Evolutionary conservation across 352 stramenopile species (phyloP).

Genomic region (Phytophthora pseudosyringae): DNA sequence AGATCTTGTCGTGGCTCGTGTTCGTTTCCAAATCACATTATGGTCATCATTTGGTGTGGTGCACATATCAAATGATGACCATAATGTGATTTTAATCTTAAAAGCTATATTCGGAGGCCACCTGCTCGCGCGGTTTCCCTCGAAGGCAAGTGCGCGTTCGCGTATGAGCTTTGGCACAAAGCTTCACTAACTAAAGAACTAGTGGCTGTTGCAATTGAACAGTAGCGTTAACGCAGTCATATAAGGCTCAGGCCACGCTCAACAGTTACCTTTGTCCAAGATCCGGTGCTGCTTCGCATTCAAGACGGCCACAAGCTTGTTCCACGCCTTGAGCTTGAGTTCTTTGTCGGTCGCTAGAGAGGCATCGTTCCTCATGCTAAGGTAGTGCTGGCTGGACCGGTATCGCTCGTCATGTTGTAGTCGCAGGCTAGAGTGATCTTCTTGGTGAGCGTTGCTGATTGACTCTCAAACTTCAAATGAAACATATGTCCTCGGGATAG

Average conservation of each 20-base stretch:
- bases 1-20: too few relatives aligned
- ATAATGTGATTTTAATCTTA: too few relatives aligned
- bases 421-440: neutral
- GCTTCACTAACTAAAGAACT: too few relatives aligned
- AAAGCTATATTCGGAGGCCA: too few relatives aligned
- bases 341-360: slow-evolving; percentile 8
- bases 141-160: too few relatives aligned
- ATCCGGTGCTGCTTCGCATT: slow-evolving; percentile 1
- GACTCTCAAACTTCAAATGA: slow-evolving; percentile 1
- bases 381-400: neutral
- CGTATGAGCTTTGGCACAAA: too few relatives aligned
- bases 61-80: too few relatives aligned
- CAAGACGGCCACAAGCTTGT: neutral
- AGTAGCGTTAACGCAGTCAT: neutral
- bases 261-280: slow-evolving; percentile 12
- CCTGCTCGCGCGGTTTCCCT: too few relatives aligned
- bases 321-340: slow-evolving; percentile 11
- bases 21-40: too few relatives aligned
- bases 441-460: neutral
- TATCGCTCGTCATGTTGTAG: neutral
- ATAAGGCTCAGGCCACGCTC: too few relatives aligned
- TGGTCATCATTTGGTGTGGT: too few relatives aligned
- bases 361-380: neutral
- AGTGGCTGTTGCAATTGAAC: too few relatives aligned
- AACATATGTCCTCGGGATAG: neutral